Percentiles rank a stretch among this genome's conserved stretches.
phyloP scores from a whole-genome alignment of 805 yeast genomes.

The Candida bentonensis region DNA sequence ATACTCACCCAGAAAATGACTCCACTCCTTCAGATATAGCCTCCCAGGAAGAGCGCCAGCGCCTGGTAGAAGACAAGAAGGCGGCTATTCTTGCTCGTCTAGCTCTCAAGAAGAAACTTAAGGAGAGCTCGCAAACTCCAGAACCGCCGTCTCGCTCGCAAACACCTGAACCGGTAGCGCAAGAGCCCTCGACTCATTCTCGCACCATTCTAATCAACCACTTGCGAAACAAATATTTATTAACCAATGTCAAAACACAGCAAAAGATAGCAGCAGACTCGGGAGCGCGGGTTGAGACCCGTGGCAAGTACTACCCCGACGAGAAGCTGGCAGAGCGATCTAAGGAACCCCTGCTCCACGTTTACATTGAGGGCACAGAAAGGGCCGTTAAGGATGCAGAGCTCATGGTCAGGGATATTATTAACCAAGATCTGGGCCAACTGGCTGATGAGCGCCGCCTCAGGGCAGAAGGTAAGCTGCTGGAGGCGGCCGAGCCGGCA shows the following conservation, averaged over 20 bases:
- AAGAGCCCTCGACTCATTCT: conserved; percentile 9
- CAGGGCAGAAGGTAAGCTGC: conserved; percentile 10
- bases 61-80: background rate
- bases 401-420: conserved; percentile 45
- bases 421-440: conserved; percentile 16
- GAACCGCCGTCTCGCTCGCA: background rate
- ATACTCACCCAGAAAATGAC: too few relatives aligned
- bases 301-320: conserved; percentile 25
- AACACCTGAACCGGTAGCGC: background rate
- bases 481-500: conserved; percentile 3
- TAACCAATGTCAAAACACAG: conserved; percentile 22
- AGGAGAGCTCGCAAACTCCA: background rate
- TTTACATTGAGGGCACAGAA: conserved; percentile 49
- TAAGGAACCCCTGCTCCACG: conserved; percentile 19
- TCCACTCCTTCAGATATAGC: too few relatives aligned
- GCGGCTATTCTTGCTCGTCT: background rate
- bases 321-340: conserved; percentile 16
- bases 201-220: conserved; percentile 22
- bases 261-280: conserved; percentile 16
- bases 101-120: background rate
- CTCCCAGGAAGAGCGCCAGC: conserved; percentile 1
- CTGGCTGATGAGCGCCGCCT: conserved; percentile 17
- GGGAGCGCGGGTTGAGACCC: conserved; percentile 19
- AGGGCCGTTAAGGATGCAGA: conserved; percentile 41
- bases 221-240: conserved; percentile 21